Percentiles rank a stretch among this genome's conserved stretches.
Evolutionary conservation across 495 filamentous ascomycete species (phyloP).

Genomic region (Podospora tetraspora): DNA sequence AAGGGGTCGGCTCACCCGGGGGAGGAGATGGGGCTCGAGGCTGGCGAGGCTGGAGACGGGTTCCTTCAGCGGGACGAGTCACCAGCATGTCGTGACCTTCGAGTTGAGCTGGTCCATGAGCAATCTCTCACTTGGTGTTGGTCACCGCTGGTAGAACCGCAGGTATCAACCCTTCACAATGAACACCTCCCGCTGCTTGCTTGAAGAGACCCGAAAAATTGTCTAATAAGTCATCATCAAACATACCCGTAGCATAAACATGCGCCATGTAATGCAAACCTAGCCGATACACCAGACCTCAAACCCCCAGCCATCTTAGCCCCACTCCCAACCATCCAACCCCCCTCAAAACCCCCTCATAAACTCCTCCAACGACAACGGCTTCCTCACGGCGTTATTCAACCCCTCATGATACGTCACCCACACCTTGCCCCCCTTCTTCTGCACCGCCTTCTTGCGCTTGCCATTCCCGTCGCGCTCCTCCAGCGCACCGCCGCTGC

Average conservation of each 20-base stretch:
- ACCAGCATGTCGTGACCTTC: no score
- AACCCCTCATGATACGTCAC: conserved; percentile 94
- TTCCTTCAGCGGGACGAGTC: no score
- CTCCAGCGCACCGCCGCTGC: conserved; percentile 30
- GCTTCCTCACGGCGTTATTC: conserved; percentile 93
- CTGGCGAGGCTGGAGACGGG: no score
- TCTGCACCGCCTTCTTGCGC: conserved; percentile 27
- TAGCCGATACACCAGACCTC: not conserved
- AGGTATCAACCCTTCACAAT: not conserved
- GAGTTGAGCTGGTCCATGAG: no score
- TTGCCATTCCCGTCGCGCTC: conserved; percentile 35
- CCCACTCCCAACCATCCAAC: not conserved
- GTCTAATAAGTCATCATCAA: not conserved
- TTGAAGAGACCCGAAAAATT: not conserved
- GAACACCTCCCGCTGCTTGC: not conserved
- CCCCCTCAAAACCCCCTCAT: conserved; percentile 54
- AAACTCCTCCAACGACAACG: conserved; percentile 79
- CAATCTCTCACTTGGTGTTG: no score
- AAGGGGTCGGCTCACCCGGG: not conserved
- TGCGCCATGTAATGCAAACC: not conserved
- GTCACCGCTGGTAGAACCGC: no score
- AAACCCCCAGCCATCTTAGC: no score
- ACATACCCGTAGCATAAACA: not conserved
- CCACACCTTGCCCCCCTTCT: conserved; percentile 65
- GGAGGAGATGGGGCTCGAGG: no score